Conservation (phyloP, 225 moss, liverwort and hornwort species). For the Takakia lepidozioides region DNA sequence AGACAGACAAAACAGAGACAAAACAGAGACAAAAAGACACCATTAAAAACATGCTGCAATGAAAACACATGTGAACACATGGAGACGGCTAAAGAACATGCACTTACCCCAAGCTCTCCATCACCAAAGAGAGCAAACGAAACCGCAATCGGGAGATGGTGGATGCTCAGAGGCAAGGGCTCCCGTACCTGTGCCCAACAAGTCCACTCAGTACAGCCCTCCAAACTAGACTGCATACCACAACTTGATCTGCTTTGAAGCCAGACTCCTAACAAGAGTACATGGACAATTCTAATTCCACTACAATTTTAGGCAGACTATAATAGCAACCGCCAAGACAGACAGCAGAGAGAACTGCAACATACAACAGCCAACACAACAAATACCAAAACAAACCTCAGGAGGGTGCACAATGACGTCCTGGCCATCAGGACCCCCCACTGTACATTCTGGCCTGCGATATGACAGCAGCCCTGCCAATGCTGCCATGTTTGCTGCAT, state of each 20-base stretch:
- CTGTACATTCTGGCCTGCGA: slow-evolving; percentile 68
- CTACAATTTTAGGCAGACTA: too few relatives aligned
- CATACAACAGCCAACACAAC: not conserved
- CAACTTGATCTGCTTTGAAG: too few relatives aligned
- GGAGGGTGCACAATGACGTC: slow-evolving; percentile 77
- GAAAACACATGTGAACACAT: too few relatives aligned
- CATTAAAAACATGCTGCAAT: too few relatives aligned
- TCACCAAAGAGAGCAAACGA: slow-evolving; percentile 79
- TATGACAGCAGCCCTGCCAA: slow-evolving; percentile 67
- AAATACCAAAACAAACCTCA: slow-evolving; percentile 33
- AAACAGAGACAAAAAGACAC: not conserved
- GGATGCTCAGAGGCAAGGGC: slow-evolving; percentile 66
- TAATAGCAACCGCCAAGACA: too few relatives aligned
- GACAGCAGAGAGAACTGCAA: not conserved
- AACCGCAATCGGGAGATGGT: slow-evolving; percentile 83
- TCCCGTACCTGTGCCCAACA: slow-evolving; percentile 78
- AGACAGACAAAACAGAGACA: too few relatives aligned
- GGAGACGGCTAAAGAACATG: too few relatives aligned
- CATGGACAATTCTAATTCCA: too few relatives aligned
- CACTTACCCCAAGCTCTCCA: slow-evolving; percentile 73
- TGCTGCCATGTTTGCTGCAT: slow-evolving; percentile 81
- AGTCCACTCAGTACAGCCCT: too few relatives aligned
- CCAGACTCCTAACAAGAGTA: too few relatives aligned
- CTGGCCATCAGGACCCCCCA: slow-evolving; percentile 75
- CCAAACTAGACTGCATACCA: too few relatives aligned